phyloP scores from a whole-genome alignment of 805 yeast species.

The Hanseniaspora lindneri region DNA sequence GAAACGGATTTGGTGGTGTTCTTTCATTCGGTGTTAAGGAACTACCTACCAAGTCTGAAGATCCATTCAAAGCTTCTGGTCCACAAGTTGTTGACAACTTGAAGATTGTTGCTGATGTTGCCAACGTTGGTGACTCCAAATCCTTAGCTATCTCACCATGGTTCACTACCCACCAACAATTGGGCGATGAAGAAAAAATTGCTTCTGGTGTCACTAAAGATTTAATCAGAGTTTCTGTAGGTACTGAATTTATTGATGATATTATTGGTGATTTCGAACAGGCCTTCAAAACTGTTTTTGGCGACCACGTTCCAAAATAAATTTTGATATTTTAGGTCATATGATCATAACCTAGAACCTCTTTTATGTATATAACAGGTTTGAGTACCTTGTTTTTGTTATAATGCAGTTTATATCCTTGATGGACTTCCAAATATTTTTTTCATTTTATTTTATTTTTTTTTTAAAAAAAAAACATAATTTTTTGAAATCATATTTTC shows the following conservation, averaged over 20 bases:
- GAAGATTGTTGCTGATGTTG: slow-evolving; percentile 80
- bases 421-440: background rate
- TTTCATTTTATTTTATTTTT: background rate
- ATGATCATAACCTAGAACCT: too few relatives aligned
- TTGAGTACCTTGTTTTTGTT: background rate
- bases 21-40: slow-evolving; percentile 81
- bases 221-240: slow-evolving; percentile 77
- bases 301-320: slow-evolving; percentile 19
- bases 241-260: slow-evolving; percentile 86
- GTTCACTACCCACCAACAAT: slow-evolving; percentile 91
- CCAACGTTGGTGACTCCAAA: slow-evolving; percentile 94
- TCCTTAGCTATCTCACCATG: slow-evolving; percentile 92
- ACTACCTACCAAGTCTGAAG: slow-evolving; percentile 28
- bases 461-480: too few relatives aligned
- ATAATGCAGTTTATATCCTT: too few relatives aligned
- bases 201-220: slow-evolving; percentile 83
- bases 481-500: too few relatives aligned
- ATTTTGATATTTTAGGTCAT: too few relatives aligned
- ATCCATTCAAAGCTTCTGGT: slow-evolving; percentile 62
- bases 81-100: slow-evolving; percentile 74
- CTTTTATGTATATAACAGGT: background rate
- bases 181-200: slow-evolving; percentile 64
- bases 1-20: slow-evolving; percentile 74
- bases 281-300: slow-evolving; percentile 56
- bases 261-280: slow-evolving; percentile 80